Evolutionary conservation across 2,329 filamentous ascomycete genomes (phyloP).

Genomic region (Orbilia blumenaviensis): DNA sequence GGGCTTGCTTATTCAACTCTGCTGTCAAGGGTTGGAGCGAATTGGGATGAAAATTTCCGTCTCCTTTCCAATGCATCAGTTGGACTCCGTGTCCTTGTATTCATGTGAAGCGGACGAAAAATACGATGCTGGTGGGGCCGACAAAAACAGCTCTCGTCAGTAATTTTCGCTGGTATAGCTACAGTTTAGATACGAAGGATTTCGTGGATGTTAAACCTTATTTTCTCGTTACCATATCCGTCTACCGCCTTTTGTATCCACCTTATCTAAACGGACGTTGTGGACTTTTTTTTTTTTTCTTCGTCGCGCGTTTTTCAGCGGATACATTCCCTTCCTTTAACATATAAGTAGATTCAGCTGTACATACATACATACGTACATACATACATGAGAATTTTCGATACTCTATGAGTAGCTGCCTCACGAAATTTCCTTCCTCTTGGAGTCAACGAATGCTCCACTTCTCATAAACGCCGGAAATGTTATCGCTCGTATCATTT

Average conservation of each 20-base stretch:
- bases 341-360: background rate
- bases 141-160: too few species aligned
- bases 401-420: background rate
- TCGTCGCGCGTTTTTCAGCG: background rate
- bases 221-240: background rate
- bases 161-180: too few species aligned
- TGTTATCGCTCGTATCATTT: constrained; percentile 29
- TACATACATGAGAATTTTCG: background rate
- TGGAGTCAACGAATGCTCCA: background rate
- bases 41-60: constrained; percentile 6
- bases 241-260: background rate
- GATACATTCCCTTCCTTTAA: background rate
- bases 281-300: background rate
- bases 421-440: background rate
- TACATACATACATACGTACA: too few species aligned
- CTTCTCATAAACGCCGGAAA: constrained; percentile 4
- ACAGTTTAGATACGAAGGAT: too few species aligned
- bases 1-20: constrained; percentile 11
- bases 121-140: too few species aligned
- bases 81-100: too few species aligned
- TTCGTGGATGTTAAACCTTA: background rate
- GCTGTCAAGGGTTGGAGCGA: constrained; percentile 3
- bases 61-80: constrained; percentile 1
- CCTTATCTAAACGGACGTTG: background rate
- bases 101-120: too few species aligned